Base-by-base conservation (phyloP, 495 filamentous ascomycete species). In the Penicillium canescens region DNA sequence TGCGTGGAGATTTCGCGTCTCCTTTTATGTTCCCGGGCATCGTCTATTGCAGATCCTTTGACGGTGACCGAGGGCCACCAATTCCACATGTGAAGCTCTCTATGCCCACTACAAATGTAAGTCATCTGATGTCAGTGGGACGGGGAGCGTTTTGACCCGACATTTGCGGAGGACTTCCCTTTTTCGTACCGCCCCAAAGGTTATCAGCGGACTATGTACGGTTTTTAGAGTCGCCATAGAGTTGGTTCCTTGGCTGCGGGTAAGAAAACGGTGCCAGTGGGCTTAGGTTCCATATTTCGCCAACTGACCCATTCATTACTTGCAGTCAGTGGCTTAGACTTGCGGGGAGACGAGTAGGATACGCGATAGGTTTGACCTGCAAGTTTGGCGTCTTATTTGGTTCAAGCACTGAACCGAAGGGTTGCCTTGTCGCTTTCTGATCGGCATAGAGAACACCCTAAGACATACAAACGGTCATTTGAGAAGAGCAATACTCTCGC, bases 1-100 rank as follows among this genome's bases (percentile, higher is more conserved):
- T 46, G 43, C 26, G 20, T 9, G 47, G 46, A 42, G 57, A 56
- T 24, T 39, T 28, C 41, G 53, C 36, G 16, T 43, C 31, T 31
- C 50, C 44, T 59, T 67, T 65, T 68, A 67, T 68, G 55, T 48
- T 40, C 40, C 42, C 35, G 24, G 18, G 4, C 21, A 13, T 49
- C 21, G 33, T 26, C 47, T 55, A 50, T 51, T 55, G 42, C 21
- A 31, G 46, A 55, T 43, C 46, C 36, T 41, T 50, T 23, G n/a
- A 44, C 60, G 47, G 51, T 57, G 41, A 42, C 61, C 67, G 60
- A 67, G 65, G 59, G 44, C 42, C 21, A 33, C 13, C 8, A 12
- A 58, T 59, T 56, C 62, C 62, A 63, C 59, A 67, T 61, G 67
- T 66, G 62, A 70, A 56, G 41, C 42, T 58, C 44, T 6, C 6